Base-by-base conservation (phyloP, 1,139 yeast species). In the Insectozyma bohioensis region DNA sequence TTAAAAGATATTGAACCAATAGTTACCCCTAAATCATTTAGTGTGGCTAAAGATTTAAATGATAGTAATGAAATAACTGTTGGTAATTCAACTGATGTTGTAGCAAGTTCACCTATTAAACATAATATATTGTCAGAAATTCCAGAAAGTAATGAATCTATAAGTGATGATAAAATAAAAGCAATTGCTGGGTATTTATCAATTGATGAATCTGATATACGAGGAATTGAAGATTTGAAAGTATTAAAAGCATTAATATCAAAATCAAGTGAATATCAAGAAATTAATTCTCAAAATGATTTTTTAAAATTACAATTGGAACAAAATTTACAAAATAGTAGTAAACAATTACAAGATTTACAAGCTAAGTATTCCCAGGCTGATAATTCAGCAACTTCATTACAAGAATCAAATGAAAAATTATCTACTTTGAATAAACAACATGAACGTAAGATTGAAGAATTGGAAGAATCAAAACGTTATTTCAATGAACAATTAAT, bases 251-350 rank as follows among this genome's bases (percentile, higher is more conserved):
- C 62, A 16, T 49, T 82, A 15, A 58, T 64, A 4, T 51, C 57
- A 2, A 72, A 70, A 39, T 63, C 81, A 1, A 49, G 63, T 2
- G 78, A 76, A 38, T 62, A 63, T 41, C 72, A 76, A 30, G 67
- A 67, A 3, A 39, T 80, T 23, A 61, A 67, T 37, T 72, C 85
- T 1, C 78, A 77, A 41, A 64, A 69, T 30, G 55, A 76, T 13
- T 60, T 76, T 14, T 52, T 75, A 20, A 75, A 75, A 47, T 67
- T 80, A 15, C 69, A 71, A 33, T 60, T 67, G 34, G 87, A 81
- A 47, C 85, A 77, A 45, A 44, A 65, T 5, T 36, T 47, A 54
- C 46, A 48, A 14, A 34, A 33, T 3, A 31, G 43, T 19, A 46
- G 45, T 55, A 46, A 52, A 41, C 33, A 67, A 8, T 56, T 67